Evolutionary conservation across 2,329 filamentous ascomycete species (phyloP).

Genomic region (Aspergillus arachidicola): DNA sequence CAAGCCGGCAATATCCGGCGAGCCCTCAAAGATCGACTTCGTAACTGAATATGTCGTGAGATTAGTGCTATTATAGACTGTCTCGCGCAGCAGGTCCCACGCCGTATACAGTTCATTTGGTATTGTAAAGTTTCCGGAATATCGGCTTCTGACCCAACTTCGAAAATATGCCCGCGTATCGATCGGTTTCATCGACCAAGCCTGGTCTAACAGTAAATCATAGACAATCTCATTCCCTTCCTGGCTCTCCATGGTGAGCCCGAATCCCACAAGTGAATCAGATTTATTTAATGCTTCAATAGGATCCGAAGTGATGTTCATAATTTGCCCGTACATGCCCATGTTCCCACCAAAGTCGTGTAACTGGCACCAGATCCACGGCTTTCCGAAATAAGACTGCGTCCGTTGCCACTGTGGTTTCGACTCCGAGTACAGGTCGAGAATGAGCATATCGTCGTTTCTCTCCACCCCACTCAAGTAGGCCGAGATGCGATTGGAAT

Average conservation of each 20-base stretch:
- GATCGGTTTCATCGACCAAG: background rate
- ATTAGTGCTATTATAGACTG: background rate
- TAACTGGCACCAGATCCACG: conserved; percentile 59
- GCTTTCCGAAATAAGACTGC: conserved; percentile 53
- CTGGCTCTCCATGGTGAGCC: background rate
- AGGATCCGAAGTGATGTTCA: conserved; percentile 44
- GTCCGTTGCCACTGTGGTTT: conserved; percentile 51
- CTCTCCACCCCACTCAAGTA: background rate
- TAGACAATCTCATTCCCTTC: background rate
- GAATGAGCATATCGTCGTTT: conserved; percentile 38
- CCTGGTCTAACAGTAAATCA: background rate
- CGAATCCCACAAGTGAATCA: background rate
- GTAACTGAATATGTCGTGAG: background rate
- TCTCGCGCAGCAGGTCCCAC: background rate
- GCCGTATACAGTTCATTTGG: background rate
- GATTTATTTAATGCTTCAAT: background rate
- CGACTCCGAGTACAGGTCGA: conserved; percentile 55
- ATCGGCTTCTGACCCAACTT: background rate
- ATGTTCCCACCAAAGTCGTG: conserved; percentile 55
- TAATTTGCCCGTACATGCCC: conserved; percentile 55
- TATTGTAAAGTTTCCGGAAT: background rate
- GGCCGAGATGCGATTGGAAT: conserved; percentile 21
- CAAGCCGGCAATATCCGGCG: background rate
- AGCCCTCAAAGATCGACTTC: background rate
- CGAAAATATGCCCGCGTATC: background rate